Evolutionary conservation across 768 basidiomycete species (phyloP), one percentile per base, ranked within the genome.

Genomic region (Agrocybe pediades): DNA sequence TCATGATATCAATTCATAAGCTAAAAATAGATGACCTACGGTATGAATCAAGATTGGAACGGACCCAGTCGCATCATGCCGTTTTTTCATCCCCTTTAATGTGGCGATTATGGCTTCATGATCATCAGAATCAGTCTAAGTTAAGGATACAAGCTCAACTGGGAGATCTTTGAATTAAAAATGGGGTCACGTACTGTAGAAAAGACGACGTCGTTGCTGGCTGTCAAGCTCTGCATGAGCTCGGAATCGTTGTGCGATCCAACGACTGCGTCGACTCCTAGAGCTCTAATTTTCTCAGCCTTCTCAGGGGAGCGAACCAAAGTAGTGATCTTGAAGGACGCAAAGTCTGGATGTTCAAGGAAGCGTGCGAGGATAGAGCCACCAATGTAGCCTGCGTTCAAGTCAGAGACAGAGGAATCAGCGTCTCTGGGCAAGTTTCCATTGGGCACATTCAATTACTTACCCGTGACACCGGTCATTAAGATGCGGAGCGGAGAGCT

Each of bases 11-110:
- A 26, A 30, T 7, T 19, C 8, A 16, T 1, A 9, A 46, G 20
- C 24, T 19, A 21, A 25, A 5, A 40, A 20, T 7, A 23, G 25
- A 15, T 16, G 1, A 68, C 82, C 58, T 54, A 83, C 84, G 0
- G 83, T 84, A 54, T 87, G 81, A n/a, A 87, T 83, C 8, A 80
- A 66, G 54, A 74, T 70, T 9, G 84, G 74, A 2, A 64, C 60
- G 1, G 64, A 71, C 1, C 79, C 76, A 0, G 78, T 76, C 24
- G 60, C 61, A 23, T 74, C 69, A 44, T 74, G 67, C 20, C 74
- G 68, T 58, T 70, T 74, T 67, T 78, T 81, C 59, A 81, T 53
- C 1, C 86, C 85, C 9, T 65, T 70, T 50, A 87, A 63, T 15
- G 80, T 75, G 1, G 81, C 78, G 27, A 73, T 60, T 0, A 72